phyloP scores from a whole-genome alignment of 352 stramenopile genomes.

The Globisporangium nodosum region DNA sequence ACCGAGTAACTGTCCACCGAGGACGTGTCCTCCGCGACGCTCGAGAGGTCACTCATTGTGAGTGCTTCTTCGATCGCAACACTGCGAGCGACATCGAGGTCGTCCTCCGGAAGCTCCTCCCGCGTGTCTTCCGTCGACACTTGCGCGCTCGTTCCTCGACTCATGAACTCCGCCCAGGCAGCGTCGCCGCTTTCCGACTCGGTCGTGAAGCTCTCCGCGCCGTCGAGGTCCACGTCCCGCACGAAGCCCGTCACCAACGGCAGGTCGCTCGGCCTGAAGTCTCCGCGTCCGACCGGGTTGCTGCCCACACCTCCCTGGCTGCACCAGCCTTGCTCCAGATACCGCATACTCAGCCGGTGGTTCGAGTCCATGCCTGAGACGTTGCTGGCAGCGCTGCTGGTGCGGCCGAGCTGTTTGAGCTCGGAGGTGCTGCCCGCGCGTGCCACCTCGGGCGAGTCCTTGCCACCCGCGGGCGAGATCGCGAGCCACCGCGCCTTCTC shows the following conservation, averaged over 20 bases:
- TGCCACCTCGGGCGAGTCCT: neutral
- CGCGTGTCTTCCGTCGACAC: slow-evolving; percentile 1
- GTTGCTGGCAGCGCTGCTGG: neutral
- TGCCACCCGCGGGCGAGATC: slow-evolving; percentile 25
- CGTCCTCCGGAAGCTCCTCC: neutral
- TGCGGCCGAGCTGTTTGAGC: neutral
- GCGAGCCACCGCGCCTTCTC: slow-evolving; percentile 62
- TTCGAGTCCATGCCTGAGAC: neutral
- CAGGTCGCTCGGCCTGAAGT: neutral
- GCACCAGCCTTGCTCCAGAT: slow-evolving; percentile 5
- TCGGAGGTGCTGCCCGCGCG: neutral
- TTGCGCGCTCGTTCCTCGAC: neutral
- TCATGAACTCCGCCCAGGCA: slow-evolving; percentile 1
- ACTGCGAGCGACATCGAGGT: neutral
- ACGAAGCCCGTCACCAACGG: neutral
- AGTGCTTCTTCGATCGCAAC: slow-evolving; percentile 1
- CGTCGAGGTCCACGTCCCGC: neutral
- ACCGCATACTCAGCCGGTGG: slow-evolving; percentile 9
- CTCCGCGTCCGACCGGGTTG: neutral
- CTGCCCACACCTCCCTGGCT: neutral
- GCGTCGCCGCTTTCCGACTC: slow-evolving; percentile 1
- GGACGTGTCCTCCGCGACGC: neutral
- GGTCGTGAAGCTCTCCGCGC: slow-evolving; percentile 1
- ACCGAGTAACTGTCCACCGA: neutral
- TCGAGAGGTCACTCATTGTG: neutral